phyloP scores from a whole-genome alignment of 1,139 yeast genomes.

The Zygosaccharomyces pseudobailii region DNA sequence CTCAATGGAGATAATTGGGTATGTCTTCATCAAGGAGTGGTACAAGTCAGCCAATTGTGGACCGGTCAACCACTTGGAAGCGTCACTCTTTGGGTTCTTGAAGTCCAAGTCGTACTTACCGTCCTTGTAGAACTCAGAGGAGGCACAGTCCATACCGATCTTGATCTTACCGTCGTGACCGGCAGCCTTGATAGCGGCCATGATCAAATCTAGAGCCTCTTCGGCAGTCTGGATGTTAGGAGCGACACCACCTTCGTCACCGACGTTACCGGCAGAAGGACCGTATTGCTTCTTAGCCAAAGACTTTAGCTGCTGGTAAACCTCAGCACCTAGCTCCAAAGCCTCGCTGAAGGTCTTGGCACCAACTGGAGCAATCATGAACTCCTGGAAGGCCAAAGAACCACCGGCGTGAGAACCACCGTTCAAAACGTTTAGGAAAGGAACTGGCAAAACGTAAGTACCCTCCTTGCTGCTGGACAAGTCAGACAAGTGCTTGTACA shows the following conservation, averaged over 20 bases:
- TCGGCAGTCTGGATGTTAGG: constrained; percentile 89
- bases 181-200: constrained; percentile 78
- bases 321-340: constrained; percentile 92
- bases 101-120: constrained; percentile 95
- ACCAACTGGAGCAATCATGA: constrained; percentile 93
- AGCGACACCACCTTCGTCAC: constrained; percentile 99
- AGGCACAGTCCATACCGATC: constrained; percentile 93
- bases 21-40: constrained; percentile 69
- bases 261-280: constrained; percentile 96
- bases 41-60: constrained; percentile 79
- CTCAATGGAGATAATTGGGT: constrained; percentile 96
- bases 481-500: constrained; percentile 79
- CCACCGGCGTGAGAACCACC: constrained; percentile 99
- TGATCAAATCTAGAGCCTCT: constrained; percentile 92
- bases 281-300: constrained; percentile 91
- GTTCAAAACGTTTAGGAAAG: constrained; percentile 95
- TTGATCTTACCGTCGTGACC: constrained; percentile 89
- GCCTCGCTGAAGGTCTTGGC: constrained; percentile 89
- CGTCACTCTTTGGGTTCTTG: constrained; percentile 90
- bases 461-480: constrained; percentile 54
- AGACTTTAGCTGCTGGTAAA: constrained; percentile 89
- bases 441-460: constrained; percentile 87
- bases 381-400: constrained; percentile 96
- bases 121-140: constrained; percentile 94
- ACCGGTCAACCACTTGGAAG: constrained; percentile 85